Evolutionary conservation across 306 rosid genomes (phyloP).

Genomic region (Quercus mongolica): DNA sequence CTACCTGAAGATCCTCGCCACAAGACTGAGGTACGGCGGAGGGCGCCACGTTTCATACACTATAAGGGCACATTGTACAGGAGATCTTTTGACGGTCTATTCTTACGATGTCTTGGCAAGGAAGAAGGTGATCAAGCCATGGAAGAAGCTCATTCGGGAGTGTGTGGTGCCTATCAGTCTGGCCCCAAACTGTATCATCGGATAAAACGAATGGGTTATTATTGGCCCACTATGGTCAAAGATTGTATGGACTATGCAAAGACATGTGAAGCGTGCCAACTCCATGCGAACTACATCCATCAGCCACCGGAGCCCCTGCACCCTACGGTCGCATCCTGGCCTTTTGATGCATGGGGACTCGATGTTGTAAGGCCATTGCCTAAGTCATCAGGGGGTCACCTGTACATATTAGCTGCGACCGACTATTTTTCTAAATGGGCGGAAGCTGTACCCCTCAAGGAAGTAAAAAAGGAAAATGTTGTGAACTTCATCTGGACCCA

Average conservation of each 20-base stretch:
- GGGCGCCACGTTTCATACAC: too few species aligned
- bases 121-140: not conserved
- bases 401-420: not conserved
- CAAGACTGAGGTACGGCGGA: too few species aligned
- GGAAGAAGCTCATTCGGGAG: not conserved
- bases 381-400: not conserved
- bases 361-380: not conserved
- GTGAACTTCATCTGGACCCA: not conserved
- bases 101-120: not conserved
- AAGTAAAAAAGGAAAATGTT: not conserved
- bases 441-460: not conserved
- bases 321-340: not conserved
- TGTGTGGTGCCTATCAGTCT: not conserved
- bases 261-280: too few species aligned
- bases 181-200: not conserved
- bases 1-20: too few species aligned
- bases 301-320: not conserved
- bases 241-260: not conserved
- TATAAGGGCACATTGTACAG: too few species aligned
- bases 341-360: not conserved
- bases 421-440: not conserved
- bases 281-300: not conserved
- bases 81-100: not conserved
- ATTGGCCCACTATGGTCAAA: not conserved
- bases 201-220: not conserved